Percentiles rank a stretch among this genome's conserved stretches.
Evolutionary conservation across 176 grass and related monocot species (phyloP).

Genomic region (Oryza coarctata): DNA sequence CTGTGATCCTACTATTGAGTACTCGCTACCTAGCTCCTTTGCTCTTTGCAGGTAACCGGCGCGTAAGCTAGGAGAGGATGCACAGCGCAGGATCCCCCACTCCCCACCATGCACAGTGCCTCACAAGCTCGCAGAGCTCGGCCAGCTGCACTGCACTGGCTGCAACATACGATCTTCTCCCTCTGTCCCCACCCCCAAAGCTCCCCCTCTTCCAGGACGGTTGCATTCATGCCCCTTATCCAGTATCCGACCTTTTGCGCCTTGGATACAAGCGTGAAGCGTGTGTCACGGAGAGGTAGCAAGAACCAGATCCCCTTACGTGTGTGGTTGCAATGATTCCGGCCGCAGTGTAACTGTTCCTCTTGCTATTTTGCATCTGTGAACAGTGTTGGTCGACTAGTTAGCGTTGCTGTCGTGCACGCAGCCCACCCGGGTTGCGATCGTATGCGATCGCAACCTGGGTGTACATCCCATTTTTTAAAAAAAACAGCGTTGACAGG

Average conservation of each 20-base stretch:
- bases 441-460: no score
- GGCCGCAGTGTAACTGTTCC: neutral
- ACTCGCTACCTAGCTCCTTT: conserved; percentile 8
- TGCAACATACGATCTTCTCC: conserved; percentile 28
- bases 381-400: no score
- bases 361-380: neutral
- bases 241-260: conserved; percentile 14
- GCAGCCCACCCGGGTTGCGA: no score
- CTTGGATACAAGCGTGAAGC: neutral
- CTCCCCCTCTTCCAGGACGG: neutral
- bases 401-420: no score
- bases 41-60: conserved; percentile 5
- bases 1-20: conserved; percentile 15
- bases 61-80: conserved; percentile 21
- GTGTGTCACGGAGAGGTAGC: neutral
- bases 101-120: conserved; percentile 9
- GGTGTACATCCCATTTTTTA: no score
- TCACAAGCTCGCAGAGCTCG: conserved; percentile 19
- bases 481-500: neutral
- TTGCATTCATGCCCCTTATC: conserved; percentile 30
- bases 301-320: neutral
- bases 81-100: conserved; percentile 1
- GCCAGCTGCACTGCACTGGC: conserved; percentile 3
- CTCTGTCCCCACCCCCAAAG: conserved; percentile 9
- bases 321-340: neutral